Evolutionary conservation across 257 asterid species (phyloP).

Genomic region (Nicotiana obtusifolia): DNA sequence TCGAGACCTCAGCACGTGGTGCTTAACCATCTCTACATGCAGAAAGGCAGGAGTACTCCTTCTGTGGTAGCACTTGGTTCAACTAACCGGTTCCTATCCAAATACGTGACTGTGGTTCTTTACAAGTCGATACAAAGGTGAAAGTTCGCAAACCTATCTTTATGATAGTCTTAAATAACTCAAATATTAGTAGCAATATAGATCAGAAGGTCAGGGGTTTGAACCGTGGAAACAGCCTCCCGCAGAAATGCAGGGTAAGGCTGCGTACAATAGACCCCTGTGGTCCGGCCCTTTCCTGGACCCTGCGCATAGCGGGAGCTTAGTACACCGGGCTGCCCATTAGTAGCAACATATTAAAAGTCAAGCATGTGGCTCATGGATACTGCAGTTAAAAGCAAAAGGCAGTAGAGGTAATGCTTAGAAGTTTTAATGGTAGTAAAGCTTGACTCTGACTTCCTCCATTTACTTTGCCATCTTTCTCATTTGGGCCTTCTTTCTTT

Average conservation of each 20-base stretch:
- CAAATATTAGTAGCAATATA: neutral
- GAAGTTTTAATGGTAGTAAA: neutral
- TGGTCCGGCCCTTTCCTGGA: too few relatives aligned
- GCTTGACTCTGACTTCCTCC: neutral
- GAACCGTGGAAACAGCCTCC: too few relatives aligned
- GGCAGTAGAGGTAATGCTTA: neutral
- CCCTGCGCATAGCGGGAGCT: too few relatives aligned
- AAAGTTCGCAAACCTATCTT: slow-evolving; percentile 3
- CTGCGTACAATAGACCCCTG: too few relatives aligned
- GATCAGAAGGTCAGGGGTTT: too few relatives aligned
- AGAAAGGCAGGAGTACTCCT: slow-evolving; percentile 71
- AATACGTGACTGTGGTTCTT: slow-evolving; percentile 90
- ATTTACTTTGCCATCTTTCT: slow-evolving; percentile 1
- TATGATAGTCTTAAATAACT: slow-evolving; percentile 12
- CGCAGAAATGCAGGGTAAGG: too few relatives aligned
- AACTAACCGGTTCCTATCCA: slow-evolving; percentile 74
- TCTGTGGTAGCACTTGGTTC: slow-evolving; percentile 95
- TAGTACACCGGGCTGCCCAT: too few relatives aligned
- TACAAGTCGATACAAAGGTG: slow-evolving; percentile 97
- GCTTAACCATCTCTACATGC: slow-evolving; percentile 98
- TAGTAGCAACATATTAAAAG: slow-evolving; percentile 10
- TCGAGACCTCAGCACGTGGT: slow-evolving; percentile 97
- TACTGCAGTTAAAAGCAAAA: neutral
- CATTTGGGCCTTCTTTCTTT: neutral
- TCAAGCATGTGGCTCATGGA: slow-evolving; percentile 3